Conservation (phyloP, 1,139 yeast genomes). For the Yamadazyma friedrichii region DNA sequence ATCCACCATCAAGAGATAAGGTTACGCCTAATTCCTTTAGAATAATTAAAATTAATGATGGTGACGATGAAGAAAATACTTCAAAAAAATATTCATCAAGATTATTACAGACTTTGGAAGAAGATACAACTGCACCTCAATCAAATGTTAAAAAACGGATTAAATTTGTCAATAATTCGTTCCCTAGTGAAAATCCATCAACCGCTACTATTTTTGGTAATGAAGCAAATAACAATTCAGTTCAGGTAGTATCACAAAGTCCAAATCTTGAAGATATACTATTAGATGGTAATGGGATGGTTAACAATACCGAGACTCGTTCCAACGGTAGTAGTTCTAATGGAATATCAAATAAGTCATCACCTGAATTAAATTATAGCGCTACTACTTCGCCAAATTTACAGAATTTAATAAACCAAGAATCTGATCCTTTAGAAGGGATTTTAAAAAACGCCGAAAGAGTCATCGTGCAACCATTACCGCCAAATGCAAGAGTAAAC, state of each 20-base stretch:
- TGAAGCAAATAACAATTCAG: not conserved
- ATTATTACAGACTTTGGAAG: slow-evolving; percentile 13
- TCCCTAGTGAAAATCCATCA: not conserved
- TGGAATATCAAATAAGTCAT: not conserved
- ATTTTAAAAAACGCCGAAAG: slow-evolving; percentile 8
- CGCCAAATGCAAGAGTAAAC: slow-evolving; percentile 1
- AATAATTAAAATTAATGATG: slow-evolving; percentile 10
- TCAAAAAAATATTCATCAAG: slow-evolving; percentile 17
- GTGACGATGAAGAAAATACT: slow-evolving; percentile 7
- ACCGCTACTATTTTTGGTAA: not conserved
- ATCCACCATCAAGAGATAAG: slow-evolving; percentile 25
- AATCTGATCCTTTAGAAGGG: slow-evolving; percentile 7
- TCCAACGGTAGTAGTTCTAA: not conserved
- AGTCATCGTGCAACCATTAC: slow-evolving; percentile 8
- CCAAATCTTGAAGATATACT: not conserved
- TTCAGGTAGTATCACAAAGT: not conserved
- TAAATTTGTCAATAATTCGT: not conserved
- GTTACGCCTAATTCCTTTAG: slow-evolving; percentile 14
- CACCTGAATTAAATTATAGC: not conserved
- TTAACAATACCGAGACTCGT: not conserved
- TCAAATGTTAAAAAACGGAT: not conserved
- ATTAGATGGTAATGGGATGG: not conserved
- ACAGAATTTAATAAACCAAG: slow-evolving; percentile 7
- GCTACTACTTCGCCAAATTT: slow-evolving; percentile 6
- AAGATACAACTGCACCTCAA: not conserved